phyloP scores from a whole-genome alignment of 768 basidiomycete genomes.

The Boletus tomentosulus region DNA sequence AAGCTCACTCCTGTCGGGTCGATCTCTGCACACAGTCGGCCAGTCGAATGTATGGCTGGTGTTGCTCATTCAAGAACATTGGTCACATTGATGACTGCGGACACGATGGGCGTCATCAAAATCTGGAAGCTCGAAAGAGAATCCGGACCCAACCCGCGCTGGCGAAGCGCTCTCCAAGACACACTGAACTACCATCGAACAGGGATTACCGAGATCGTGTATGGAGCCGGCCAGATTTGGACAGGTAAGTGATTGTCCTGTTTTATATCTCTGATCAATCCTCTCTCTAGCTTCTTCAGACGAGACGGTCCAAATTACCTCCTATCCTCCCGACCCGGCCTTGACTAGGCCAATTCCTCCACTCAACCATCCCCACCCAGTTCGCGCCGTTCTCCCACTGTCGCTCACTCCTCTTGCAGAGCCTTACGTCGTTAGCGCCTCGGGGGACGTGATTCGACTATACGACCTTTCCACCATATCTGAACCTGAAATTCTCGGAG shows the following conservation, averaged over 20 bases:
- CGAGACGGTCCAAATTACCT: constrained; percentile 67
- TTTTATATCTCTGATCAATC: constrained; percentile 1
- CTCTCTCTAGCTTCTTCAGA: constrained; percentile 74
- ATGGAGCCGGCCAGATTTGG: constrained; percentile 77
- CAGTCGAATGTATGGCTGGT: constrained; percentile 77
- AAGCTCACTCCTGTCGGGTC: constrained; percentile 54
- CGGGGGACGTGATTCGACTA: constrained; percentile 77
- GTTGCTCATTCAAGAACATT: constrained; percentile 41
- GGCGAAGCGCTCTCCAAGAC: constrained; percentile 46
- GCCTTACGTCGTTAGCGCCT: constrained; percentile 75
- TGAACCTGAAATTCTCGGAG: constrained; percentile 65
- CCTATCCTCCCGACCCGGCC: constrained; percentile 36
- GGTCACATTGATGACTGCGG: constrained; percentile 71
- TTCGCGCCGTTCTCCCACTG: constrained; percentile 71
- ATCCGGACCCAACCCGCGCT: constrained; percentile 37
- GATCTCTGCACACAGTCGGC: constrained; percentile 82
- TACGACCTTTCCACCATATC: constrained; percentile 71
- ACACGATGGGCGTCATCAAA: constrained; percentile 89
- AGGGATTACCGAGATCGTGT: constrained; percentile 68
- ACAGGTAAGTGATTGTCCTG: constrained; percentile 54
- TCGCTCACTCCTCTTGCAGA: constrained; percentile 58
- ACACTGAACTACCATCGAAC: constrained; percentile 78
- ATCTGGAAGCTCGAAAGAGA: constrained; percentile 64
- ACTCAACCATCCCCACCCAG: constrained; percentile 59
- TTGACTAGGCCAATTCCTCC: constrained; percentile 41